Base-by-base conservation (phyloP, 495 filamentous ascomycete genomes). In the Cercophora scortea region DNA sequence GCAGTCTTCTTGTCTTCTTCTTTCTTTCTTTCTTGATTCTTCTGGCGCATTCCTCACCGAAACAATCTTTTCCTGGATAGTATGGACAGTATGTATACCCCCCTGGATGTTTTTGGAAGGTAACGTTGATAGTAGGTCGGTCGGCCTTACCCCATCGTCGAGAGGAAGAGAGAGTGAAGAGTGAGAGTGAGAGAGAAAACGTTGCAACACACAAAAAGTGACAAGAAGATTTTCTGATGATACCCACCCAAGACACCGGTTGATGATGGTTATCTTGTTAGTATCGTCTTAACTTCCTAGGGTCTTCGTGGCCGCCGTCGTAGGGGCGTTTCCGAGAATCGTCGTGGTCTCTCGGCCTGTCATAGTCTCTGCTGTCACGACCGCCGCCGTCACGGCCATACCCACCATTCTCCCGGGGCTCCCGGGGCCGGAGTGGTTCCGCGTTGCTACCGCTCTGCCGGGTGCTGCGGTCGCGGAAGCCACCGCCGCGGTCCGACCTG, bases 241-340 rank as follows among this genome's bases (percentile, higher is more conserved):
- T 70, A 75, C 73, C 73, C 72, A 75, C 69, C 45, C 69, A 71
- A 71, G 62, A 66, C 59, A 61, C 56, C 25, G 25, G 25, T 25
- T 25, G 25, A 47, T 51, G n/a, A n/a, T 19, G 15, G n/a, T n/a
- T 44, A 53, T 61, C 56, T 52, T 60, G 53, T 68, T 64, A 90
- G 73, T 91, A 90, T 61, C 88, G 84, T 67, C 87, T 81, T 61
- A 88, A 79, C 63, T 83, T 86, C 51, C 89, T 81, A 38, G 86
- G 82, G 66, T 93, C 88, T 59, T 92, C 87, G 64, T 89, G 83
- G 55, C 79, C 78, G 51, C 80, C 81, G 48, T 89, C 86, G 60
- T 76, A 81, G 32, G 76, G 73, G 56, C 82, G 77, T 60, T 79
- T 80, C 42, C 83, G 72, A 56, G 75, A 80, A 55, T 83, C 82